Base-by-base conservation (phyloP, 2,329 filamentous ascomycete species). In the Pseudocercospora crystallina region DNA sequence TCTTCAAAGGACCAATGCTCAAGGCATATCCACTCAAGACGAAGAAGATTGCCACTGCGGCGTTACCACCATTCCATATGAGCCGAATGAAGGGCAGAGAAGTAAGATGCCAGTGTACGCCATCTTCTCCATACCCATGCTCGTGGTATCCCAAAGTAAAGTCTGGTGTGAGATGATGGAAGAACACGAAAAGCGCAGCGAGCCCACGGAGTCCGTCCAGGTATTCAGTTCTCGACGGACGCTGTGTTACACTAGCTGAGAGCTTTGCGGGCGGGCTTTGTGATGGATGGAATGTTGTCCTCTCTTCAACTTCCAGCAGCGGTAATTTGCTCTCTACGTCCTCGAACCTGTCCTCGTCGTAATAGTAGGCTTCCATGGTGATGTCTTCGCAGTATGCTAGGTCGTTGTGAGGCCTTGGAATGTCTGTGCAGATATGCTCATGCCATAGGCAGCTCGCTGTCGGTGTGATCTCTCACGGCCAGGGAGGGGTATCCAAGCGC, bases 191-290 rank as follows among this genome's bases (percentile, higher is more conserved):
- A 31, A 87, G 73, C 5, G 83, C 81, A 8, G 82, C 82, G 54
- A 86, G 83, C 2, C 84, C 84, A 56, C 84, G 73, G 8, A 86
- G 69, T 10, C 83, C 84, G 57, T 86, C 83, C 10, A 83, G 73
- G 55, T 80, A 82, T 79, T 43, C 12, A 80, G 78, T 15, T 34
- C 41, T 43, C 17, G 36, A 3, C 3, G 7, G 20, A 8, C 36
- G 41, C 29, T 34, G 29, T 10, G 4, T 2, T 15, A 9, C 30
- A 33, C 20, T 26, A 4, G 20, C 20, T 4, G 20, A 7, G 20
- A 7, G 20, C 1, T 8, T 14, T 14, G n/a, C 8, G n/a, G 30
- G 31, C 29, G 29, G 14, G 13, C 30, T 12, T 13, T 17, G 11
- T 11, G 31, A n/a, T 10, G n/a, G 7, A 11, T 13, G 1, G 10